Base-by-base conservation (phyloP, 2,329 filamentous ascomycete genomes). In the Pseudogymnoascus sp. region DNA sequence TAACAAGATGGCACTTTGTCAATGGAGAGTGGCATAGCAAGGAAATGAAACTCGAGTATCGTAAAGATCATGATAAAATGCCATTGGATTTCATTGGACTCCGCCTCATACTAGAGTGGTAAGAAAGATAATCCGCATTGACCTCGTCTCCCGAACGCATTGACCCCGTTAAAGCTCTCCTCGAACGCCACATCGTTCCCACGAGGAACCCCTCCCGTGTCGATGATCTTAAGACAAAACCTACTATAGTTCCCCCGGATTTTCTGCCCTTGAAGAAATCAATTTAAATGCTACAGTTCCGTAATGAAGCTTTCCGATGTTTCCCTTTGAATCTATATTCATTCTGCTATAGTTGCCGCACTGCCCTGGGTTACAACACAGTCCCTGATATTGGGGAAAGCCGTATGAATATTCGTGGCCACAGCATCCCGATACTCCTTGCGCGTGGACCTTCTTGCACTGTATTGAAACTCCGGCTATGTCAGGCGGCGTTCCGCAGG, bases 401-500 rank as follows among this genome's bases (percentile, higher is more conserved):
- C 43, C 43, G 30, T 30, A 50, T 16, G 7, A 6, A 3, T 16
- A 16, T 28, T 50, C 22, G 22, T 16, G n/a, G 16, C 25, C 7
- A 5, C 14, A 47, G 11, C 6, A n/a, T 50, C 11, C 25, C 8
- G 14, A 50, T 16, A 11, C 3, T 11, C 22, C 2, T 50, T 22
- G 14, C 12, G 7, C 16, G 41, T 30, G 25, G 41, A 30, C 16
- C 8, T 11, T 30, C 14, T 50, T 16, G 8, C 43, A 5, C 14
- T 11, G 3, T 16, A 9, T 8, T 16, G 22, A 8, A 6, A 28
- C 2, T 22, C 41, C 16, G 35, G 60, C 22, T 60, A 47, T 57
- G 39, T 59, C 35, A 28, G 38, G 54, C 11, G 38, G 61, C n/a
- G 28, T 62, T 43, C 57, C 61, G 16, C 34, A 28, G 4, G 61